Conservation (phyloP, 768 basidiomycete species). For the Hygrocybe punicea region DNA sequence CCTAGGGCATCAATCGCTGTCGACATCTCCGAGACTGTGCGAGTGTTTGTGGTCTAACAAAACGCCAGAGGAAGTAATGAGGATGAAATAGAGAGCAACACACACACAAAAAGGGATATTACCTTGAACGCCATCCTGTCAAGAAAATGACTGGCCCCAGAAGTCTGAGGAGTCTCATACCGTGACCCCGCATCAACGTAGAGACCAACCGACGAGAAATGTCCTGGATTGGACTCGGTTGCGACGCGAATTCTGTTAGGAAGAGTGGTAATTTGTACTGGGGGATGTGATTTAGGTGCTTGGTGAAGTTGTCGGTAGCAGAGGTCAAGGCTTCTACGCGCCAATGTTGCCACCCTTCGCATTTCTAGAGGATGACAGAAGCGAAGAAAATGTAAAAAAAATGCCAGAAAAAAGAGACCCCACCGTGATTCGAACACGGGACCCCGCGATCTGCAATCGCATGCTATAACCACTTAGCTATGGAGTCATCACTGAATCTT, state of each 20-base stretch:
- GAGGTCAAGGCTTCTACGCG: neutral
- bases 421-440: constrained; percentile 59
- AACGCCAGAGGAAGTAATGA: no score
- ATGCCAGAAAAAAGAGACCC: constrained; percentile 34
- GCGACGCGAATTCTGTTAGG: constrained; percentile 91
- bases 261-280: constrained; percentile 72
- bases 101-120: constrained; percentile 10
- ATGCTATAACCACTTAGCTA: constrained; percentile 40
- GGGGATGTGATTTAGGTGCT: neutral
- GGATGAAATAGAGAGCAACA: no score
- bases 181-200: constrained; percentile 93
- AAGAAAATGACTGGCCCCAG: constrained; percentile 87
- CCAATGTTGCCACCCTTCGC: neutral
- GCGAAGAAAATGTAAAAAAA: neutral
- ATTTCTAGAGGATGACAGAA: no score
- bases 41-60: constrained; percentile 65
- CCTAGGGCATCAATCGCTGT: constrained; percentile 78
- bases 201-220: constrained; percentile 91
- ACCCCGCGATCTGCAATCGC: constrained; percentile 58
- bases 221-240: constrained; percentile 85
- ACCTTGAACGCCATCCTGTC: constrained; percentile 98
- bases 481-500: constrained; percentile 15
- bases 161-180: constrained; percentile 70
- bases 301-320: constrained; percentile 2
- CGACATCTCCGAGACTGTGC: constrained; percentile 76